These are phyloP conservation scores for Flaveria floridana DNA, from an alignment of 140 eudicot genomes.

Conservation along the genomic window DNA sequence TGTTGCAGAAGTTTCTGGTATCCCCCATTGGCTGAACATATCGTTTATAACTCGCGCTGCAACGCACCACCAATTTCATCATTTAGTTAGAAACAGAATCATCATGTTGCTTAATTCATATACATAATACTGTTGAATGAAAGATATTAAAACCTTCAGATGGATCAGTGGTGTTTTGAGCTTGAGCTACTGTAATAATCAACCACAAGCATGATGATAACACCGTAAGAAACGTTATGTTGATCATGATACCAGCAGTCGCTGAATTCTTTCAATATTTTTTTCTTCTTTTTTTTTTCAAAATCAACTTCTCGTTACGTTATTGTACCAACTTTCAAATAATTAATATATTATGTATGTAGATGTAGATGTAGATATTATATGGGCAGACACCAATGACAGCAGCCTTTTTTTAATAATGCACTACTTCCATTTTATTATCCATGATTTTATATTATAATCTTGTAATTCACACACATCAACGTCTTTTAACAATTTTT, in stretches of 20 bases:
- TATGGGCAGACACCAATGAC: too few relatives aligned
- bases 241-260: neutral
- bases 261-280: too few relatives aligned
- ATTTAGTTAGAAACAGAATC: neutral
- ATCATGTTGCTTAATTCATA: neutral
- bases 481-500: too few relatives aligned
- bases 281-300: too few relatives aligned
- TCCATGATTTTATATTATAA: too few relatives aligned
- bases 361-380: too few relatives aligned
- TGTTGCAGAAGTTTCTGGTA: slow-evolving; percentile 19
- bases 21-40: slow-evolving; percentile 51
- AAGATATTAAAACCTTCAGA: slow-evolving; percentile 31
- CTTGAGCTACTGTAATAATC: neutral
- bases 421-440: too few relatives aligned
- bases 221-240: neutral
- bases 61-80: slow-evolving; percentile 24
- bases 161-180: slow-evolving; percentile 38
- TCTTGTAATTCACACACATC: too few relatives aligned
- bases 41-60: slow-evolving; percentile 51
- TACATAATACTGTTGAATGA: neutral
- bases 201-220: slow-evolving; percentile 3
- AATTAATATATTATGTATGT: too few relatives aligned
- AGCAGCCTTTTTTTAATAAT: too few relatives aligned
- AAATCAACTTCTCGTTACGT: too few relatives aligned
- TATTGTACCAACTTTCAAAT: too few relatives aligned